These are phyloP conservation scores for Malassezia pachydermatis DNA, from an alignment of 1,284 basidiomycete genomes.

Conservation along the genomic window DNA sequence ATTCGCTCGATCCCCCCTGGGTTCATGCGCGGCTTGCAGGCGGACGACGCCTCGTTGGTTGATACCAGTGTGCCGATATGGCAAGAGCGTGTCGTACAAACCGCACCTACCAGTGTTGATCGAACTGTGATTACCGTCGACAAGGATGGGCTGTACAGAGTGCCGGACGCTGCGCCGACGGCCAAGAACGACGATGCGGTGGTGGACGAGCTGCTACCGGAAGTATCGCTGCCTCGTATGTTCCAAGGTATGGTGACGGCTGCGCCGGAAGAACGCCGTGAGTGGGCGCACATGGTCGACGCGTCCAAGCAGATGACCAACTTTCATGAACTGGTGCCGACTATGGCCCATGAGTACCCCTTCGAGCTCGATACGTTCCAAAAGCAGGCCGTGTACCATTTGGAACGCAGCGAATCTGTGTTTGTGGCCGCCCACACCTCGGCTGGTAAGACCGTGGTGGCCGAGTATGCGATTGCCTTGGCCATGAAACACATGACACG, in stretches of 20 bases:
- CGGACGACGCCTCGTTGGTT: constrained; percentile 25
- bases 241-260: constrained; percentile 17
- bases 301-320: constrained; percentile 79
- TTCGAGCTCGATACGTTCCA: constrained; percentile 84
- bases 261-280: constrained; percentile 57
- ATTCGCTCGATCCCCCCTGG: constrained; percentile 50
- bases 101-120: neutral
- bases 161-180: constrained; percentile 7
- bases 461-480: constrained; percentile 94
- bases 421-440: constrained; percentile 98
- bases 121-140: constrained; percentile 13
- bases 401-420: constrained; percentile 93
- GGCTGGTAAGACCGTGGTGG: constrained; percentile 98
- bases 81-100: neutral
- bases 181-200: constrained; percentile 24
- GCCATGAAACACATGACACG: constrained; percentile 97
- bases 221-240: constrained; percentile 25
- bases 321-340: constrained; percentile 75
- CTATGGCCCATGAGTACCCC: constrained; percentile 71
- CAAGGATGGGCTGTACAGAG: constrained; percentile 10
- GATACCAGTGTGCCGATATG: constrained; percentile 1
- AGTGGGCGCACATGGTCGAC: constrained; percentile 97
- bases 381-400: constrained; percentile 94
- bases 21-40: constrained; percentile 57
- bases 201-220: constrained; percentile 43